These are phyloP conservation scores for Microglena sp. DNA, from an alignment of 139 green algal species.

Conservation along the genomic window DNA sequence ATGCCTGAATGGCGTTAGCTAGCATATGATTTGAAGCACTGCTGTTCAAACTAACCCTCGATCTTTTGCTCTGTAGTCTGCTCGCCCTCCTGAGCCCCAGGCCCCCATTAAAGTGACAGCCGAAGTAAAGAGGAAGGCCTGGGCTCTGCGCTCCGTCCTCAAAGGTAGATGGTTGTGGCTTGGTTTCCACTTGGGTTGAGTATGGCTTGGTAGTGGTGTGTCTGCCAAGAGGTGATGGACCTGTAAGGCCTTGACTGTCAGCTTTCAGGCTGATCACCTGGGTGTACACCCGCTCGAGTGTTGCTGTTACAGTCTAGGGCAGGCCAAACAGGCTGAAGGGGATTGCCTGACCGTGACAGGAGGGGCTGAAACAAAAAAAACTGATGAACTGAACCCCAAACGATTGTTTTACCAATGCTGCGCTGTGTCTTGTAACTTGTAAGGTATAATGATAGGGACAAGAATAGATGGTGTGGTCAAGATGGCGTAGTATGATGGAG, in stretches of 20 bases:
- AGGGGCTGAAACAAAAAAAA: too few relatives aligned
- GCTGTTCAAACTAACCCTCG: too few relatives aligned
- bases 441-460: too few relatives aligned
- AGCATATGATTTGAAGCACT: too few relatives aligned
- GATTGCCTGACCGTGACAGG: not conserved
- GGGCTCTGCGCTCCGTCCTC: constrained; percentile 56
- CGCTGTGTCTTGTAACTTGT: too few relatives aligned
- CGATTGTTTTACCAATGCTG: too few relatives aligned
- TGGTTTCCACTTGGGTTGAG: not conserved
- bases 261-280: not conserved
- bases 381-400: too few relatives aligned
- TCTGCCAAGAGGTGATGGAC: not conserved
- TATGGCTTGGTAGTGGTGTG: not conserved
- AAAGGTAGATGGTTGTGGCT: constrained; percentile 35
- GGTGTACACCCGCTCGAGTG: not conserved
- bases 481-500: too few relatives aligned
- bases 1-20: not conserved
- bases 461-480: too few relatives aligned
- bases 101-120: constrained; percentile 13
- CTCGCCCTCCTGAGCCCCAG: not conserved
- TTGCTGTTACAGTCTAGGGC: not conserved
- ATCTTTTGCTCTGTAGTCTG: not conserved
- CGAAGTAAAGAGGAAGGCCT: constrained; percentile 28
- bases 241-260: not conserved
- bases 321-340: not conserved